Conservation (phyloP, 2,329 filamentous ascomycete species). For the Orbilia blumenaviensis region DNA sequence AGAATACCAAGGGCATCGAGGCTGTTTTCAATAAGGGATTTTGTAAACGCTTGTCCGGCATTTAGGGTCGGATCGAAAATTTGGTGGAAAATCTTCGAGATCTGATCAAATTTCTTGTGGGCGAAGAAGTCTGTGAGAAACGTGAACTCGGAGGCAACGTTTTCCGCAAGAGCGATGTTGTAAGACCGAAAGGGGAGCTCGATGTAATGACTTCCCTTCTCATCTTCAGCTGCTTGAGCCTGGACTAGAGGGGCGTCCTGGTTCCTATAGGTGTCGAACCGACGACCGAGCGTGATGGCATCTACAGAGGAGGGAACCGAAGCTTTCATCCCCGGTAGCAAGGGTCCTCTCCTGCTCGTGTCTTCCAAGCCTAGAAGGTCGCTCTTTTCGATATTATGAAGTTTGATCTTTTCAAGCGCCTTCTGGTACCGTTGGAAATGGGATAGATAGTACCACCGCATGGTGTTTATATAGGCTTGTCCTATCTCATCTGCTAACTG, state of each 20-base stretch:
- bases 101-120: conserved; percentile 76
- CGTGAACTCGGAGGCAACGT: conserved; percentile 91
- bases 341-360: conserved; percentile 69
- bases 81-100: conserved; percentile 83
- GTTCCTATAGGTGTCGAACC: conserved; percentile 81
- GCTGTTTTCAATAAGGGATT: conserved; percentile 76
- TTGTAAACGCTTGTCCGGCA: conserved; percentile 81
- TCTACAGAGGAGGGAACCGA: conserved; percentile 43
- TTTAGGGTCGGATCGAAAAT: conserved; percentile 90
- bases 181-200: conserved; percentile 93
- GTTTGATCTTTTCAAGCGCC: conserved; percentile 81
- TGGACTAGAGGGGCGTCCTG: conserved; percentile 79
- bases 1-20: conserved; percentile 87
- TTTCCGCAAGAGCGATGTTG: conserved; percentile 92
- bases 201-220: conserved; percentile 82
- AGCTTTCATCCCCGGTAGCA: conserved; percentile 37
- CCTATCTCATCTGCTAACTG: conserved; percentile 88
- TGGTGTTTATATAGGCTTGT: conserved; percentile 95
- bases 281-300: conserved; percentile 92
- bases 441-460: conserved; percentile 96
- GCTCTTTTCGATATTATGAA: conserved; percentile 82
- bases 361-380: conserved; percentile 85
- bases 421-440: conserved; percentile 89
- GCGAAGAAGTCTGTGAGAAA: conserved; percentile 92
- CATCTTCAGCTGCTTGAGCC: conserved; percentile 90